Conservation (phyloP, 805 yeast species). For the Spathaspora sp. region DNA sequence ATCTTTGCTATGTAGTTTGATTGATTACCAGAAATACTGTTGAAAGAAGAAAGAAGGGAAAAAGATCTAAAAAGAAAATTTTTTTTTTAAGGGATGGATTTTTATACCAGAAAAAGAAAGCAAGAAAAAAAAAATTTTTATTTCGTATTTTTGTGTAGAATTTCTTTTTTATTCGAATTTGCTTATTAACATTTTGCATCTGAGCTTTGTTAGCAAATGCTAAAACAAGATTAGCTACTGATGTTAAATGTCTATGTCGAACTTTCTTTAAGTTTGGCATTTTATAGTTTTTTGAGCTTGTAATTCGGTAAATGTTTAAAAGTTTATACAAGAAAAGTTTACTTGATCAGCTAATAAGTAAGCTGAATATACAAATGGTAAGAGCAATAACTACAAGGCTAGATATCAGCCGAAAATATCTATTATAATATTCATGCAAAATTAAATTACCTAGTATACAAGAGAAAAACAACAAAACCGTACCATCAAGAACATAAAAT, state of each 20-base stretch:
- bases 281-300: too few species aligned
- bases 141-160: not conserved
- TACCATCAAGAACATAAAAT: not conserved
- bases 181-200: too few species aligned
- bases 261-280: too few species aligned
- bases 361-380: too few species aligned
- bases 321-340: too few species aligned
- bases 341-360: too few species aligned
- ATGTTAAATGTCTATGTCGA: too few species aligned
- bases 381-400: too few species aligned
- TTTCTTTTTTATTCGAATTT: not conserved
- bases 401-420: not conserved
- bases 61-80: slow-evolving; percentile 2
- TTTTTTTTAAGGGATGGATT: not conserved
- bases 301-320: too few species aligned
- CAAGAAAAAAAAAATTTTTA: slow-evolving; percentile 4
- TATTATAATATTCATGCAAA: not conserved
- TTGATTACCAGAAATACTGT: not conserved
- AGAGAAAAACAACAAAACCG: not conserved
- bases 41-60: slow-evolving; percentile 1
- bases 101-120: not conserved
- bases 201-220: too few species aligned
- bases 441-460: not conserved
- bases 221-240: too few species aligned
- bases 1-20: slow-evolving; percentile 15